Evolutionary conservation across 208 protist genomes (phyloP), one percentile per base, ranked within the genome.

Genomic region (Phytomonas sp.): DNA sequence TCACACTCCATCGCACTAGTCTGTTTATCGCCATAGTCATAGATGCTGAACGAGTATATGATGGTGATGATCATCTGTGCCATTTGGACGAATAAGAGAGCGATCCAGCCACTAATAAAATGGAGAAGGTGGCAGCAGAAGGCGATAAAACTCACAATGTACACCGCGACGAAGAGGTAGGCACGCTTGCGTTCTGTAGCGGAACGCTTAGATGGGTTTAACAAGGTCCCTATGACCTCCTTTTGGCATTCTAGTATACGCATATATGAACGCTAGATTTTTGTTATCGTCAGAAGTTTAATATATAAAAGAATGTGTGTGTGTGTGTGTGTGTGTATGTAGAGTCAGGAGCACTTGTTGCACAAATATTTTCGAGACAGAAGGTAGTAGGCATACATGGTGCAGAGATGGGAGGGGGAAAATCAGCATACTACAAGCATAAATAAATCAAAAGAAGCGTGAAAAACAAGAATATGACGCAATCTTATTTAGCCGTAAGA

Each of bases 1-100:
- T 94, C 89, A 66, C 85, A 92, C 78, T 94, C 85, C 77, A 92
- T 83, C 60, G 87, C 83, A 62, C 78, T 86, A 64, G 87, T 73
- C 37, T 73, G 83, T 68, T 88, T 87, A 60, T 94, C 89, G 53
- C 80, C 82, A 69, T 89, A 92, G 72, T 94, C 89, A 31, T 85
- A 84, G 51, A 94, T 80, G 72, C 84, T 91, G 68, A 94, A 85
- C 60, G 84, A 81, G 64, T 89, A 92, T 30, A 92, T 84, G 74
- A 92, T 76, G 6, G 79, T 73, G 34, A 92, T 73, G 23, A 94
- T 84, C 30, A 84, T 63, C 79, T 86, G 82, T 33, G 91, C 77
- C 2, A 96, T 34, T 66, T 96, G 76, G 11, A 91, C 36, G 3
- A 92, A 63, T 28, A 82, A 78, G 11, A 74, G 70, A 4, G 84